These are phyloP conservation scores for Umbelopsis isabellina DNA, from an alignment of 192 early-diverging fungal genomes.

Conservation along the genomic window DNA sequence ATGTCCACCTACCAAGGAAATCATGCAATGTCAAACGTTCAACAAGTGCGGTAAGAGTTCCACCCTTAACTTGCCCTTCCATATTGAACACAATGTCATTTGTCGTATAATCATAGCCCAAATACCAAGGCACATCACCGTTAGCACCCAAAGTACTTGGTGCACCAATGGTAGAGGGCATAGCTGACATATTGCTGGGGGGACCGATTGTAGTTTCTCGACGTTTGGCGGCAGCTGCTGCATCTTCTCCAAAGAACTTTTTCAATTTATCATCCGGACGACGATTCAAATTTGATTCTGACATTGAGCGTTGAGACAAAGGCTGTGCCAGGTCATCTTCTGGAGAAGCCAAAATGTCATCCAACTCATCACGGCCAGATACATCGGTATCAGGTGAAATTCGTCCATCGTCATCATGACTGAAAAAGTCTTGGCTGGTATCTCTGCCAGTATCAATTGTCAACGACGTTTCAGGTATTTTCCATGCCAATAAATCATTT, in stretches of 20 bases:
- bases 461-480: constrained; percentile 5
- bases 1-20: constrained; percentile 48
- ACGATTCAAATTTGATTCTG: neutral
- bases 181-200: neutral
- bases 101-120: constrained; percentile 62
- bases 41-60: constrained; percentile 75
- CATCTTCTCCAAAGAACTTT: constrained; percentile 66
- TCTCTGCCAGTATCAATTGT: constrained; percentile 9
- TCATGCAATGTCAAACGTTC: constrained; percentile 86
- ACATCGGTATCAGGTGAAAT: constrained; percentile 28
- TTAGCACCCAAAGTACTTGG: neutral
- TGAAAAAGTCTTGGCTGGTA: constrained; percentile 9
- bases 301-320: constrained; percentile 2
- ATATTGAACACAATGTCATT: constrained; percentile 73
- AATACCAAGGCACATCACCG: constrained; percentile 62
- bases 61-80: constrained; percentile 84
- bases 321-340: neutral
- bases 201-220: constrained; percentile 22
- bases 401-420: constrained; percentile 16
- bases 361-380: constrained; percentile 14
- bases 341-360: constrained; percentile 7
- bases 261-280: constrained; percentile 46
- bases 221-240: constrained; percentile 16
- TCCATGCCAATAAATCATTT: constrained; percentile 10
- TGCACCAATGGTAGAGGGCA: constrained; percentile 9